These are phyloP conservation scores for Termitomyces sp. DNA, from an alignment of 768 basidiomycete genomes.

Conservation along the genomic window DNA sequence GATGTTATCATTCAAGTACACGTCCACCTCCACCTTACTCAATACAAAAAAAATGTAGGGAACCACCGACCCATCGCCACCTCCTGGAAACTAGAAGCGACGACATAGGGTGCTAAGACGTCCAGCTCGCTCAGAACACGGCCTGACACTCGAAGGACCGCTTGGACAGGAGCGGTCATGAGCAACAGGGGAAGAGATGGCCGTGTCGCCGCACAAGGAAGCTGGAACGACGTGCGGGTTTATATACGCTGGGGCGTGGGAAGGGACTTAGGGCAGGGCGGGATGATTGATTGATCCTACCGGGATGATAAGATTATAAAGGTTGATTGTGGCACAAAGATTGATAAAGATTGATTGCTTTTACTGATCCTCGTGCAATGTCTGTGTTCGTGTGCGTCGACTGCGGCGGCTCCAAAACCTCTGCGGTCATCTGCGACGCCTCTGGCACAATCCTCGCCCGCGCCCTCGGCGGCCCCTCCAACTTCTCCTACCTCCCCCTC, in stretches of 20 bases:
- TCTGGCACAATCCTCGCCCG: constrained; percentile 61
- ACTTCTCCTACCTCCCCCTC: constrained; percentile 74
- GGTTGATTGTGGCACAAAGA: no score
- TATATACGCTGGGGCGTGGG: constrained; percentile 22
- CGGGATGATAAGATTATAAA: background rate
- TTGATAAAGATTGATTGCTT: no score
- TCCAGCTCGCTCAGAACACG: constrained; percentile 70
- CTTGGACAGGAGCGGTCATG: constrained; percentile 62
- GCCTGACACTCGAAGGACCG: constrained; percentile 88
- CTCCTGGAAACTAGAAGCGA: constrained; percentile 34
- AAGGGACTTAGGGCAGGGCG: constrained; percentile 33
- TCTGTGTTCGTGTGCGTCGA: constrained; percentile 67
- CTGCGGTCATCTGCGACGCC: constrained; percentile 59
- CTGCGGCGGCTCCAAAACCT: constrained; percentile 88
- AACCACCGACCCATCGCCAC: constrained; percentile 80
- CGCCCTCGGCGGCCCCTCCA: constrained; percentile 73
- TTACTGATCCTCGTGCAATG: background rate
- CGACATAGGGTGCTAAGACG: constrained; percentile 79
- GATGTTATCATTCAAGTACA: no score
- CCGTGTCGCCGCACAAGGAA: constrained; percentile 79
- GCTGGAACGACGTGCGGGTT: constrained; percentile 7
- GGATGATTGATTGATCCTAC: background rate
- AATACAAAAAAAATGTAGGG: constrained; percentile 29
- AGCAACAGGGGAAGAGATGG: constrained; percentile 85
- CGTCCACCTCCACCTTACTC: no score